phyloP scores from a whole-genome alignment of 768 basidiomycete species.

The Saitozyma podzolica region DNA sequence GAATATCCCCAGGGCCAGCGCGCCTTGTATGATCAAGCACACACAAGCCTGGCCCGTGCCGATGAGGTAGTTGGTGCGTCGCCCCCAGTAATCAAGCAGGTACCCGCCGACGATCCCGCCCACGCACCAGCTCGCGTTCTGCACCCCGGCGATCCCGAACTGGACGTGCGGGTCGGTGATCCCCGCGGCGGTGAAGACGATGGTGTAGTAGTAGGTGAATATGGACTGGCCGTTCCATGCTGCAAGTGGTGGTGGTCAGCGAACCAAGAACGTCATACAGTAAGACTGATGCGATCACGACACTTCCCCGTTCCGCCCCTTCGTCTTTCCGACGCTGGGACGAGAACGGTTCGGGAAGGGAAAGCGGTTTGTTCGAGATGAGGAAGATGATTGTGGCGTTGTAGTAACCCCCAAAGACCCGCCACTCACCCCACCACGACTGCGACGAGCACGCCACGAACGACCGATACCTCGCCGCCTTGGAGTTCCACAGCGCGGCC shows the following conservation, averaged over 20 bases:
- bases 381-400: not conserved
- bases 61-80: slow-evolving; percentile 36
- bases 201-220: slow-evolving; percentile 31
- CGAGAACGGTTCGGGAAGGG: no score
- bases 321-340: no score
- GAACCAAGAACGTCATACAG: no score
- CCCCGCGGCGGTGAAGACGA: slow-evolving; percentile 24
- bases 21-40: slow-evolving; percentile 32
- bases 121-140: slow-evolving; percentile 36
- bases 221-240: slow-evolving; percentile 30
- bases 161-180: slow-evolving; percentile 35
- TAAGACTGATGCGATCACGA: no score
- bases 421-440: slow-evolving; percentile 25
- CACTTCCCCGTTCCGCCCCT: no score
- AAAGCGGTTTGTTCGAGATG: not conserved
- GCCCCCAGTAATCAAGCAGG: slow-evolving; percentile 34
- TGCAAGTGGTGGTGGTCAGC: slow-evolving; percentile 1
- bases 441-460: slow-evolving; percentile 33
- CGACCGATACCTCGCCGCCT: slow-evolving; percentile 32
- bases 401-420: no score
- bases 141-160: slow-evolving; percentile 33
- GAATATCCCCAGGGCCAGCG: slow-evolving; percentile 25
- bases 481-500: slow-evolving; percentile 34
- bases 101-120: slow-evolving; percentile 39
- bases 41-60: slow-evolving; percentile 28